Base-by-base conservation (phyloP, 2,329 filamentous ascomycete genomes). In the Paraphaeosphaeria sporulosa region DNA sequence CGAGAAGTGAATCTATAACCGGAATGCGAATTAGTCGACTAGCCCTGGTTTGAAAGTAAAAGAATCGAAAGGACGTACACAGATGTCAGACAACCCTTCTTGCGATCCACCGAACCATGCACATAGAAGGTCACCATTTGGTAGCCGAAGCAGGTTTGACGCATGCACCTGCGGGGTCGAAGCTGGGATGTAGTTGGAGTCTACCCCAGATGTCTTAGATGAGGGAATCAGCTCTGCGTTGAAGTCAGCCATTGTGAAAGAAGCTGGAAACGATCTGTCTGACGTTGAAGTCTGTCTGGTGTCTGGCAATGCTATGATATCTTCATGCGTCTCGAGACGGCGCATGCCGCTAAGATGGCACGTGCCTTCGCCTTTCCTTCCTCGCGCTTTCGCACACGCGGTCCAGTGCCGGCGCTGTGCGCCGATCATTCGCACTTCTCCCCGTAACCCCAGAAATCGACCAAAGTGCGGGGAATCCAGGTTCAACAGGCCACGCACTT, bases 51-150 rank as follows among this genome's bases (percentile, higher is more conserved):
- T 9, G 21, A 13, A 2, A 12, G 10, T 10, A 19, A 44, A 8
- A 40, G 36, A n/a, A 4, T 15, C 2, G n/a, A 12, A 19, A 44
- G 7, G 9, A 23, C 42, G 19, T 23, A 44, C 42, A 56, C 74
- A 78, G 44, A 83, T 82, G 51, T 83, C 81, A 0, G 79, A 75
- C 3, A 76, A 74, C 0, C 81, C 81, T 65, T 83, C 80, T 59
- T 82, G 80, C 0, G 78, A 81, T 1, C 81, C 81, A 4, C 81
- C 81, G 34, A 83, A 82, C 79, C 79, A 83, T 15, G 70, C 76
- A 59, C 80, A 82, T 0, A 83, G 66, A 0, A 82, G 64, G 3
- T 78, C 78, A n/a, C 73, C 74, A 63, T 81, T 74, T 1, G 75
- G 74, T 0, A 83, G 72, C 30, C 76, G 71, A 10, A 82, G 68